Conservation (phyloP, 192 early-diverging fungal species). For the Backusella parvicylindrica region DNA sequence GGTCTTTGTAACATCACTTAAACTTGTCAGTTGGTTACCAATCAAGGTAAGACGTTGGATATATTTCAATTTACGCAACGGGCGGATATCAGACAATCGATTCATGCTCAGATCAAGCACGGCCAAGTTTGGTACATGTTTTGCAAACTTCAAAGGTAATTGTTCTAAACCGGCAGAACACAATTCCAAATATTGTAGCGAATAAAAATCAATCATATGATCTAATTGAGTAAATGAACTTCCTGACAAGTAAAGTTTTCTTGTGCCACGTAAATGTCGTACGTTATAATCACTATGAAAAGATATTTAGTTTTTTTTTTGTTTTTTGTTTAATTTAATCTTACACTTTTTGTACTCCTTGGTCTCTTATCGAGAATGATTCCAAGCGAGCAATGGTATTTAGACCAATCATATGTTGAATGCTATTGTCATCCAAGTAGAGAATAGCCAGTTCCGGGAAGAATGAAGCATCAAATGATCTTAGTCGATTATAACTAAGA, state of each 20-base stretch:
- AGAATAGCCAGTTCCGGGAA: constrained; percentile 42
- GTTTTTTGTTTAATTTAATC: constrained; percentile 21
- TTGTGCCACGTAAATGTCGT: constrained; percentile 7
- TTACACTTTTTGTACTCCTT: constrained; percentile 42
- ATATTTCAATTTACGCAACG: constrained; percentile 32
- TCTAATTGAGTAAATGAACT: constrained; percentile 34
- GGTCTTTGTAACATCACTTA: constrained; percentile 12
- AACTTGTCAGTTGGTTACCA: constrained; percentile 39
- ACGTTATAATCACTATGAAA: constrained; percentile 17
- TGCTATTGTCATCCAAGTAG: constrained; percentile 45
- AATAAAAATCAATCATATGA: constrained; percentile 36
- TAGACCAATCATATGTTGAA: constrained; percentile 34
- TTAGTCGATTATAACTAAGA: constrained; percentile 40
- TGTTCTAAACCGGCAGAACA: constrained; percentile 38
- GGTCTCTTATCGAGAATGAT: constrained; percentile 43
- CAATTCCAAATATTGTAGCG: constrained; percentile 46
- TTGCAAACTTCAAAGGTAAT: constrained; percentile 36
- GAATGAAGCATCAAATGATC: constrained; percentile 31
- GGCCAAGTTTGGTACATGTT: constrained; percentile 37
- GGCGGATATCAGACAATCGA: constrained; percentile 31
- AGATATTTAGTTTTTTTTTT: background rate
- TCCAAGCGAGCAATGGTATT: constrained; percentile 31
- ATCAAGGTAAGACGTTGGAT: constrained; percentile 42
- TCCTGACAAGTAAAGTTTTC: constrained; percentile 32
- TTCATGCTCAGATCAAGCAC: constrained; percentile 42